Conservation (phyloP, 2,329 filamentous ascomycete species). For the Acarospora socialis region DNA sequence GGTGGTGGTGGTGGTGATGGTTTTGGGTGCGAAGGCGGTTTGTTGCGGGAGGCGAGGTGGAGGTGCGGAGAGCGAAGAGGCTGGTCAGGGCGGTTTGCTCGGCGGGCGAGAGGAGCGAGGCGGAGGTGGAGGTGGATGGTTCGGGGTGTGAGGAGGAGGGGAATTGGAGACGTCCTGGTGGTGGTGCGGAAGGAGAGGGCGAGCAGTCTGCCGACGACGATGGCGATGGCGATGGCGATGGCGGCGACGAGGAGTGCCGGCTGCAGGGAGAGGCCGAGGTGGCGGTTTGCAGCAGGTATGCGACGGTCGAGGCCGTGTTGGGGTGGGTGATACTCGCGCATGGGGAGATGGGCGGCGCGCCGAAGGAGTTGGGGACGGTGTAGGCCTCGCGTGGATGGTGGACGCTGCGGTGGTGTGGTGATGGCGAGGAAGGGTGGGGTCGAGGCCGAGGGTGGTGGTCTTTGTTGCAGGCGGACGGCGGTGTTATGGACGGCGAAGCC, state of each 20-base stretch:
- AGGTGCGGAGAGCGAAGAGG: background rate
- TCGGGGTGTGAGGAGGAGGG: background rate
- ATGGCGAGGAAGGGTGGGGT: background rate
- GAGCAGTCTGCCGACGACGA: too few relatives aligned
- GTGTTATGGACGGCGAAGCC: background rate
- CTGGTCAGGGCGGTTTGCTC: background rate
- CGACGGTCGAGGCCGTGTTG: too few relatives aligned
- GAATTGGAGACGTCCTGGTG: background rate
- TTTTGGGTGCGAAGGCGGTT: too few relatives aligned
- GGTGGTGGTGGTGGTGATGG: background rate
- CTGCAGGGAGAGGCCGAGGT: too few relatives aligned
- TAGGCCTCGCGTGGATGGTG: background rate
- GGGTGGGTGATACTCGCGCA: too few relatives aligned
- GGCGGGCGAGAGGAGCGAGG: background rate
- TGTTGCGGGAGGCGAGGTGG: too few relatives aligned
- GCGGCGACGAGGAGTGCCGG: too few relatives aligned
- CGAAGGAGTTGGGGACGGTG: too few relatives aligned
- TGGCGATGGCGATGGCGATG: too few relatives aligned
- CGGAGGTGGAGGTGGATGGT: background rate
- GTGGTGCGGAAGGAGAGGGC: background rate
- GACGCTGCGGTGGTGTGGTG: background rate
- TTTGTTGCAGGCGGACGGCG: background rate
- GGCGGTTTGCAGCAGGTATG: too few relatives aligned
- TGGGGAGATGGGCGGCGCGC: too few relatives aligned
- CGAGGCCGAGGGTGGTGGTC: background rate